Evolutionary conservation across 2,329 filamentous ascomycete species (phyloP).

Genomic region (Pseudopithomyces chartarum): DNA sequence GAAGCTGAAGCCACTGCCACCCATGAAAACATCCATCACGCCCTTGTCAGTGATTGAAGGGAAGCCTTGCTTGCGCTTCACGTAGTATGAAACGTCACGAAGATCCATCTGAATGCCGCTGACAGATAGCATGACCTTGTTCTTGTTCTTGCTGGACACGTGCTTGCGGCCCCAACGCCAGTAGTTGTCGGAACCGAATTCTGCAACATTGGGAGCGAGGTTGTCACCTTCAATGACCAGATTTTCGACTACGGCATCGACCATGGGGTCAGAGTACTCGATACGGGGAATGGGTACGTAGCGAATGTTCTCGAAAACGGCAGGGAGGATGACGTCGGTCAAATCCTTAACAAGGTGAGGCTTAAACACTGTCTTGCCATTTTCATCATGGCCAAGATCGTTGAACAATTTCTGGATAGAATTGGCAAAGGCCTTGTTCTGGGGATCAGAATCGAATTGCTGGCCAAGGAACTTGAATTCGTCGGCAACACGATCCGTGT

Average conservation of each 20-base stretch:
- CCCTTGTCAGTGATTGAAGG: constrained; percentile 85
- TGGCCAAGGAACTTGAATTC: constrained; percentile 88
- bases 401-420: constrained; percentile 84
- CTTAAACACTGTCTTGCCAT: constrained; percentile 89
- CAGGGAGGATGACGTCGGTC: constrained; percentile 82
- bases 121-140: constrained; percentile 83
- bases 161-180: constrained; percentile 94
- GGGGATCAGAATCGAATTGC: constrained; percentile 86
- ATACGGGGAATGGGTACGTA: constrained; percentile 95
- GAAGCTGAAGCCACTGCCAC: constrained; percentile 87
- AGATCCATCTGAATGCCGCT: constrained; percentile 93
- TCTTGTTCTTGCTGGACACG: constrained; percentile 78
- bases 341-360: constrained; percentile 89
- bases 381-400: constrained; percentile 85
- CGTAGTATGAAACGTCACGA: constrained; percentile 78
- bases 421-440: constrained; percentile 80
- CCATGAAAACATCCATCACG: constrained; percentile 85
- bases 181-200: constrained; percentile 91
- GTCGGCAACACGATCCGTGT: constrained; percentile 85
- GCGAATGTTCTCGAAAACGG: constrained; percentile 78
- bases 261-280: constrained; percentile 81
- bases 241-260: constrained; percentile 93
- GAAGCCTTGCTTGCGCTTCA: constrained; percentile 95
- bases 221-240: constrained; percentile 95
- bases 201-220: constrained; percentile 88